phyloP scores from a whole-genome alignment of 768 basidiomycete genomes.

The Clathrus columnatus region DNA sequence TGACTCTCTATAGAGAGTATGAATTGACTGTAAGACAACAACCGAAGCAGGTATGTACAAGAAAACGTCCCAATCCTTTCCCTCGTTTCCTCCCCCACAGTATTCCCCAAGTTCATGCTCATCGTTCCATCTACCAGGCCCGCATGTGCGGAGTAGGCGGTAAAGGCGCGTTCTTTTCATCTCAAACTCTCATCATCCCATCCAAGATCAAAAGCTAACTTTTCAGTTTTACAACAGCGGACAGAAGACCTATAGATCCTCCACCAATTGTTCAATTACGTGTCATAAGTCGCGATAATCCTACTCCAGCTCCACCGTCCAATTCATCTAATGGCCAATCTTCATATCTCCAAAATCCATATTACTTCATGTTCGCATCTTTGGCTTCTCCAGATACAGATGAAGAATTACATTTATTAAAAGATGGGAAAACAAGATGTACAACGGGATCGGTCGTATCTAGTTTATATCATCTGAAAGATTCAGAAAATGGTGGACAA shows the following conservation, averaged over 20 bases:
- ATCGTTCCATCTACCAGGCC: constrained; percentile 32
- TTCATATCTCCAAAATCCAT: constrained; percentile 79
- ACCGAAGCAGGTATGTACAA: constrained; percentile 58
- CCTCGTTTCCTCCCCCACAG: constrained; percentile 8
- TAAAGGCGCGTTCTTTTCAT: constrained; percentile 36
- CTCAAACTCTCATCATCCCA: not conserved
- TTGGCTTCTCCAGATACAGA: constrained; percentile 86
- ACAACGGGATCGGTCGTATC: constrained; percentile 89
- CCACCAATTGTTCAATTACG: constrained; percentile 94
- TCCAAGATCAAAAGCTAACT: not conserved
- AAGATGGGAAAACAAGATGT: constrained; percentile 87
- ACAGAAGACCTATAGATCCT: constrained; percentile 93
- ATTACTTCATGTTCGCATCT: constrained; percentile 93
- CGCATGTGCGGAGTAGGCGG: constrained; percentile 88
- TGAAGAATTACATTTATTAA: constrained; percentile 79
- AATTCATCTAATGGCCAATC: constrained; percentile 19
- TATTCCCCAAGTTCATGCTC: not conserved
- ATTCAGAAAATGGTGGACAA: constrained; percentile 43
- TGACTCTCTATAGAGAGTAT: constrained; percentile 51
- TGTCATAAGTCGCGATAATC: constrained; percentile 38
- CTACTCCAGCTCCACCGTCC: constrained; percentile 6
- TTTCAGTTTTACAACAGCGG: constrained; percentile 42
- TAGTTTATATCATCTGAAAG: constrained; percentile 85
- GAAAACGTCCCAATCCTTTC: constrained; percentile 10
- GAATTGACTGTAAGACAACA: constrained; percentile 82